phyloP scores from a whole-genome alignment of 495 filamentous ascomycete species.

The Chaetomium cochliodes region DNA sequence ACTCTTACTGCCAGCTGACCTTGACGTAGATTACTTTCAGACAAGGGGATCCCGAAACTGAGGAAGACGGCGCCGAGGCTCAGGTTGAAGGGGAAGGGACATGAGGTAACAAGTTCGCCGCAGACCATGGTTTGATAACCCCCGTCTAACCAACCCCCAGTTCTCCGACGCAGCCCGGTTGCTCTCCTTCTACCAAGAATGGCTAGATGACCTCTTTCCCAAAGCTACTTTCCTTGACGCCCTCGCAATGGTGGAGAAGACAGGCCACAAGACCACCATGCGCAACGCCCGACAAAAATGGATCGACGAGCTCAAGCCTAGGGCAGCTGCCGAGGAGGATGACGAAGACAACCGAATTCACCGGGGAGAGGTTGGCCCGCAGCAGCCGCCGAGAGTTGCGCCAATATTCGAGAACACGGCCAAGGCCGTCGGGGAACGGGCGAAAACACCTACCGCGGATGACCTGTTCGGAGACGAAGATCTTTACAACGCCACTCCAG shows the following conservation, averaged over 20 bases:
- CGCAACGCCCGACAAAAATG: constrained; percentile 64
- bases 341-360: constrained; percentile 40
- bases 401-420: constrained; percentile 49
- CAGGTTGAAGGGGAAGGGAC: constrained; percentile 86
- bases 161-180: constrained; percentile 82
- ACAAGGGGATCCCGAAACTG: constrained; percentile 79
- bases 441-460: constrained; percentile 36
- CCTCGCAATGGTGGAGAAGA: constrained; percentile 86
- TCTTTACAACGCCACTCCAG: constrained; percentile 45
- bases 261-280: constrained; percentile 80
- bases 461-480: constrained; percentile 43
- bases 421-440: constrained; percentile 14
- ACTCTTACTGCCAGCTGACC: constrained; percentile 6
- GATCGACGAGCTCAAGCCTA: constrained; percentile 74
- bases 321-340: constrained; percentile 48
- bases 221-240: constrained; percentile 92
- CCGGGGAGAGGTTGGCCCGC: constrained; percentile 20
- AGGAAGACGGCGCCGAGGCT: constrained; percentile 68
- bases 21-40: constrained; percentile 64
- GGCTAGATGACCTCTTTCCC: constrained; percentile 95
- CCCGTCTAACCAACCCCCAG: constrained; percentile 42
- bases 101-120: constrained; percentile 74
- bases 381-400: constrained; percentile 42
- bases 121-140: neutral
- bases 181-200: constrained; percentile 88